These are phyloP conservation scores for Psilocybe mexicana DNA, from an alignment of 1,284 basidiomycete genomes.

Conservation along the genomic window DNA sequence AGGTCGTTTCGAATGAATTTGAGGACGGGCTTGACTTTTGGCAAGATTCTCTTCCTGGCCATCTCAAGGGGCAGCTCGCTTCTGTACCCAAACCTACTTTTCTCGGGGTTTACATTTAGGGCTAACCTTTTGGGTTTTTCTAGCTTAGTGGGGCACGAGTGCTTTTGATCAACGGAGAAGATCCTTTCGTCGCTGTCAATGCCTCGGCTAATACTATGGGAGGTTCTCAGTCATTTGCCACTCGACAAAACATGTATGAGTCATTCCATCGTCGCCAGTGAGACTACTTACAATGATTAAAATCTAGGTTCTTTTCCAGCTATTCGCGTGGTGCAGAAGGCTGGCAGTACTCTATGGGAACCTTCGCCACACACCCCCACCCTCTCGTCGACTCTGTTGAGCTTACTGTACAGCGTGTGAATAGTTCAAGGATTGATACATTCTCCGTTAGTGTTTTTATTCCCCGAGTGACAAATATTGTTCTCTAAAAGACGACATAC, in stretches of 20 bases:
- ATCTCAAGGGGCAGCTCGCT: constrained; percentile 47
- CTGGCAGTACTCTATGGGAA: constrained; percentile 52
- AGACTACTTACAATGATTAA: not conserved
- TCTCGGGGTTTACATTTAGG: not conserved
- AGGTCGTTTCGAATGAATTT: constrained; percentile 54
- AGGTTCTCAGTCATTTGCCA: constrained; percentile 46
- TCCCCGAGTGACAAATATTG: not conserved
- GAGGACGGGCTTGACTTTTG: constrained; percentile 52
- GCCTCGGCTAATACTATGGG: constrained; percentile 49
- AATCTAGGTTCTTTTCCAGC: constrained; percentile 34
- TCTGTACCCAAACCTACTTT: constrained; percentile 34
- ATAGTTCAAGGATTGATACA: constrained; percentile 38
- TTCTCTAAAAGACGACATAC: constrained; percentile 4
- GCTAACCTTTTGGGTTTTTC: constrained; percentile 2
- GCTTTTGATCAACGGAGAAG: constrained; percentile 50
- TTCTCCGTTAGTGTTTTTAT: constrained; percentile 37
- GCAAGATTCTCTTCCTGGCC: constrained; percentile 52
- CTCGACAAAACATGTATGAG: constrained; percentile 49
- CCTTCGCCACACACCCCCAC: constrained; percentile 50
- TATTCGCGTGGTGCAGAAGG: constrained; percentile 33
- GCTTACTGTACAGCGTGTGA: constrained; percentile 44
- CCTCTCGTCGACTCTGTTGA: constrained; percentile 45
- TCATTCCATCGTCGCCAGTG: constrained; percentile 1
- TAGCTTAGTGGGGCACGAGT: constrained; percentile 59
- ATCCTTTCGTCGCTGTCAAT: constrained; percentile 56